Base-by-base conservation (phyloP, 768 basidiomycete species). In the Leucosporidium yakuticum region DNA sequence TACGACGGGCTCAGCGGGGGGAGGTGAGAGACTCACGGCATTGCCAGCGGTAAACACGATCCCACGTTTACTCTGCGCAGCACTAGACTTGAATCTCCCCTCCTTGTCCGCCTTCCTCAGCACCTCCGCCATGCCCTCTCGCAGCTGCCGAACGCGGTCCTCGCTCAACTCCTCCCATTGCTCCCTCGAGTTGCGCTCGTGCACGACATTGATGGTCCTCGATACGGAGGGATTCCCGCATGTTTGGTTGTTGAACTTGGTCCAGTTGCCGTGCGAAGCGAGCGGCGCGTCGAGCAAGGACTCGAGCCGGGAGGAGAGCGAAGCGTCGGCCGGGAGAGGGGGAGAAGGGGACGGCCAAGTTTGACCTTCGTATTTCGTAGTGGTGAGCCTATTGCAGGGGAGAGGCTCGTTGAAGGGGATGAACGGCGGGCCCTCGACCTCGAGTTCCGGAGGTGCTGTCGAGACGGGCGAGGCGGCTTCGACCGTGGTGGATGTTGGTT, bases 11-110 rank as follows among this genome's bases (percentile, higher is more conserved):
- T 14, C 3, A 47, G 14, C 14, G 6, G 29, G 25, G 73, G 75
- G 21, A 74, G 54, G 31, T 60, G 4, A 7, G n/a, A 76, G 68
- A 15, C 78, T 76, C 64, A 80, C 79, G 21, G 80, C 80, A 71
- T 82, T 81, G 8, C 81, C 81, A n/a, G 81, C 81, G 14, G 81
- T 80, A 74, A 81, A 79, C 19, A 82, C 80, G 39, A 82, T 77
- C 1, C 81, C 80, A 36, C 80, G 58, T 67, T 53, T 74, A 20
- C 44, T 61, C 59, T 48, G 4, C 66, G 50, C 9, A 59, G n/a
- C 25, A 54, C 63, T 34, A 55, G 66, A 32, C 0, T 74, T 73
- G 4, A 76, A 19, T 54, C 62, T 20, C 1, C 71, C 69, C 29
- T 67, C 64, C 32, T 27, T 54, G 17, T 62, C 49, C 0, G 63